phyloP scores from a whole-genome alignment of 2,329 filamentous ascomycete species.

The Fusarium tupiense region DNA sequence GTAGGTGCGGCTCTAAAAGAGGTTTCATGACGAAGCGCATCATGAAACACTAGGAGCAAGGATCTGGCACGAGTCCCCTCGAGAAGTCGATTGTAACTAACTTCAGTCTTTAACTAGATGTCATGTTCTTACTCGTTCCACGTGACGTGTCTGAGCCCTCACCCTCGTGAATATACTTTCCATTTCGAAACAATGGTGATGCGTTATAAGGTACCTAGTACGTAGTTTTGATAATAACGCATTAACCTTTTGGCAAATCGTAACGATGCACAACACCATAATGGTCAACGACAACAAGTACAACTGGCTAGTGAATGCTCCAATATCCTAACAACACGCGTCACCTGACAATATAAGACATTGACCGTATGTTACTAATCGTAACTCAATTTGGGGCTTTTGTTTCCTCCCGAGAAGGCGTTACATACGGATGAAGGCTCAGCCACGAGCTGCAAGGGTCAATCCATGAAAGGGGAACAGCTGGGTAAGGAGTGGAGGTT shows the following conservation, averaged over 20 bases:
- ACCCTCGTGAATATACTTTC: background rate
- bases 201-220: background rate
- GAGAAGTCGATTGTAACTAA: background rate
- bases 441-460: background rate
- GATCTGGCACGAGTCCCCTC: background rate
- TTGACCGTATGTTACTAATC: background rate
- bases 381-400: background rate
- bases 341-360: background rate
- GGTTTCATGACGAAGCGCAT: background rate
- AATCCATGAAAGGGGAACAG: slow-evolving; percentile 7
- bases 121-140: background rate
- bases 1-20: background rate
- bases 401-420: background rate
- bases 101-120: background rate
- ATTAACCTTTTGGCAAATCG: background rate
- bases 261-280: background rate
- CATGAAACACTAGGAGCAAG: background rate
- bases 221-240: background rate
- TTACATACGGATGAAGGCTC: background rate
- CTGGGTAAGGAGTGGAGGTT: background rate
- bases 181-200: background rate
- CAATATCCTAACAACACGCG: background rate
- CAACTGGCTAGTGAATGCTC: background rate
- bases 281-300: background rate
- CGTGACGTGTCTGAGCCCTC: background rate